Conservation (phyloP, 1,284 basidiomycete genomes). For the Boletellus deceptivus region DNA sequence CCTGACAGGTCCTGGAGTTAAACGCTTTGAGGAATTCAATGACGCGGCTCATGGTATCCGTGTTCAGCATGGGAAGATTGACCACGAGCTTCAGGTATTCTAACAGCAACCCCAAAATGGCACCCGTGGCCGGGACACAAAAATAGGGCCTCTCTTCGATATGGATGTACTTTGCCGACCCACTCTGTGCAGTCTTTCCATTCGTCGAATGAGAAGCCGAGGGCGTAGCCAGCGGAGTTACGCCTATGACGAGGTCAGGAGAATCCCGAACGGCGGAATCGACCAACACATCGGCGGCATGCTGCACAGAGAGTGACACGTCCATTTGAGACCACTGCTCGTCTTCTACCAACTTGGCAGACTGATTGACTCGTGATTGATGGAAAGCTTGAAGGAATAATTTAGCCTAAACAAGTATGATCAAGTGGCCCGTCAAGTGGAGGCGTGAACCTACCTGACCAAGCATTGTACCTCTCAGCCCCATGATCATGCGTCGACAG, state of each 20-base stretch:
- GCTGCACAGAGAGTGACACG: conserved; percentile 65
- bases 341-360: conserved; percentile 89
- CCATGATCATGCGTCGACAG: conserved; percentile 88
- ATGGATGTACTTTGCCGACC: conserved; percentile 65
- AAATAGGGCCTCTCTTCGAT: conserved; percentile 86
- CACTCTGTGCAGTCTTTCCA: conserved; percentile 30
- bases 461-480: conserved; percentile 80
- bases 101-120: conserved; percentile 71
- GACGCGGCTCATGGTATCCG: conserved; percentile 89
- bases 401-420: conserved; percentile 60
- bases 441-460: conserved; percentile 55
- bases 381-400: conserved; percentile 87
- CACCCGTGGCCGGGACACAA: conserved; percentile 83
- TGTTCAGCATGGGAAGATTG: conserved; percentile 86
- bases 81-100: conserved; percentile 91
- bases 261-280: conserved; percentile 84
- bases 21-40: conserved; percentile 97
- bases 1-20: conserved; percentile 98
- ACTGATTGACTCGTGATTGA: conserved; percentile 74
- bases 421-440: conserved; percentile 1
- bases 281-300: conserved; percentile 71
- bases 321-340: conserved; percentile 85
- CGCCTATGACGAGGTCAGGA: conserved; percentile 54
- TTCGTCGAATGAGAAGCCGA: conserved; percentile 19
- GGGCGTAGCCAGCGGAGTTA: conserved; percentile 2